Base-by-base conservation (phyloP, 768 basidiomycete genomes). In the Leccinum arenicola region DNA sequence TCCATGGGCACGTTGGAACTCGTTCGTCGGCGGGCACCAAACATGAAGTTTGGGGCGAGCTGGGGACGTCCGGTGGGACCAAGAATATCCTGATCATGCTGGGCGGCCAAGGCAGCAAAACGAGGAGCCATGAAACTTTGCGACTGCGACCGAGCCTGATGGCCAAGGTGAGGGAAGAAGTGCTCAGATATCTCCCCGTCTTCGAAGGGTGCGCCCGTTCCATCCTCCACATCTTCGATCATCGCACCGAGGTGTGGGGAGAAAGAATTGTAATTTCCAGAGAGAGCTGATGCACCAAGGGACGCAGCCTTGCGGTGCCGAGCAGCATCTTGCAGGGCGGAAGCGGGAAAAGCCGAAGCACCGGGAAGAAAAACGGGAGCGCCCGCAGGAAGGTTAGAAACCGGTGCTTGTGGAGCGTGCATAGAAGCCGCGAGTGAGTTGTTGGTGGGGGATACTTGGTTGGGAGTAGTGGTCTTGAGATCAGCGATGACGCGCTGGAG, bases 401-500 rank as follows among this genome's bases (percentile, higher is more conserved):
- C 65, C 10, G 65, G 66, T 21, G 61, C 67, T 61, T 85, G 85
- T 40, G 82, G 73, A 15, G 75, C 73, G 61, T 82, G 76, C 68
- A 83, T 79, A 47, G 81, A 76, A 64, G 68, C 73, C 61, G 78
- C 62, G 36, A 75, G 69, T 4, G 74, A 70, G 52, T 76, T 79
- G 59, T 68, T 76, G 45, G 75, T 72, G 61, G 74, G 75, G 67
- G 75, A 73, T 0, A 58, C 45, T 65, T 74, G 82, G 68, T 77
- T 83, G 54, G 84, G 78, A 52, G 90, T 33, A 15, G 36, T 87
- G 3, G 89, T 88, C 81, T 94, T 96, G 63, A 97, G 80, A 73
- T 98, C 95, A 57, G 91, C 91, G 65, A 98, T 98, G 73, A 97
- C 89, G 58, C 92, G 86, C 70, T 98, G 94, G 55, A 98, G 84